Conservation (phyloP, 2,329 filamentous ascomycete genomes). For the Neopestalotiopsis rosae region DNA sequence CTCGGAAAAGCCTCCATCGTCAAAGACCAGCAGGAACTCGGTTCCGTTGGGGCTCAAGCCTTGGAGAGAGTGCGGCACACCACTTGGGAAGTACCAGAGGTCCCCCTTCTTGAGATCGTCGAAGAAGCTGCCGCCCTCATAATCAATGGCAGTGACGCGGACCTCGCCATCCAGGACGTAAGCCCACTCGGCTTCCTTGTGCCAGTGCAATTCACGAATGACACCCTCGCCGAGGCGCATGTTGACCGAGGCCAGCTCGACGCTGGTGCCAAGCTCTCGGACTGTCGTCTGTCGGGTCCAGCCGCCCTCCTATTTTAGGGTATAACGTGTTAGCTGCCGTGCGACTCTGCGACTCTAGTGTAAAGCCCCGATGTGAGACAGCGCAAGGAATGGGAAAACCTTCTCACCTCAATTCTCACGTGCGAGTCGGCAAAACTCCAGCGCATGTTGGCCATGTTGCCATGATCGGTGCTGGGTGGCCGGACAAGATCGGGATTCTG, state of each 20-base stretch:
- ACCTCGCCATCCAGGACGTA: conserved; percentile 75
- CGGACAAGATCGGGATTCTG: conserved; percentile 75
- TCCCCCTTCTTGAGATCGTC: conserved; percentile 80
- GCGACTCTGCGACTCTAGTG: not conserved
- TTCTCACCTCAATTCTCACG: conserved; percentile 63
- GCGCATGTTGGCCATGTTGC: conserved; percentile 72
- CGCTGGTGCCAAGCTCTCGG: conserved; percentile 66
- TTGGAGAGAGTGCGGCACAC: conserved; percentile 79
- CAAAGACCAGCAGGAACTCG: conserved; percentile 64
- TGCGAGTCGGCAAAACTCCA: conserved; percentile 74
- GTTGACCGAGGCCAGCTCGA: conserved; percentile 78
- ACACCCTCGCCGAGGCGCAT: conserved; percentile 77
- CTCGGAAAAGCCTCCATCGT: conserved; percentile 54
- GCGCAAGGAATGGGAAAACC: not conserved
- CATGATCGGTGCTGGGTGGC: conserved; percentile 75
- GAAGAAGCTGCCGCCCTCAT: conserved; percentile 77
- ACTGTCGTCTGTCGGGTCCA: conserved; percentile 79
- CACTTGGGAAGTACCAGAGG: conserved; percentile 81
- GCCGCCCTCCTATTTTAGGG: conserved; percentile 64
- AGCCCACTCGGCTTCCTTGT: conserved; percentile 81
- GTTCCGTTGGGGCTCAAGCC: conserved; percentile 70
- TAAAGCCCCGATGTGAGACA: not conserved
- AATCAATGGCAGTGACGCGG: conserved; percentile 74
- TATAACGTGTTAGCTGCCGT: not conserved
- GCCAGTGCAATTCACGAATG: conserved; percentile 81